Evolutionary conservation across 2,329 filamentous ascomycete species (phyloP), one percentile per base, ranked within the genome.

Genomic region (Lasiodiplodia gonubiensis): DNA sequence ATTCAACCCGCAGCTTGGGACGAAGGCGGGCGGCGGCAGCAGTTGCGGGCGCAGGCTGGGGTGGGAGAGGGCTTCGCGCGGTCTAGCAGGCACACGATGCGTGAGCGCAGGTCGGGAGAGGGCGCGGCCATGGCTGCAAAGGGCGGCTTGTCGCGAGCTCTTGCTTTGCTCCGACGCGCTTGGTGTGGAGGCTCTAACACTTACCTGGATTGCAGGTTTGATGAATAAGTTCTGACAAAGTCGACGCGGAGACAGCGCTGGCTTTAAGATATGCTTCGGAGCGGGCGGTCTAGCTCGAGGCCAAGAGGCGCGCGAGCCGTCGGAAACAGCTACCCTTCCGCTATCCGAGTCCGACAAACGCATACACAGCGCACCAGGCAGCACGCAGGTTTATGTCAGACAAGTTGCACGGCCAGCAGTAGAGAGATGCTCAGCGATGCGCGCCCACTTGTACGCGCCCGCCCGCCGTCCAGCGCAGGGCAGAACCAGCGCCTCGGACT

Each of bases 1-100:
- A 67, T 67, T 67, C 64, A 67, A 59, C 49, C 64, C 33, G 35
- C 54, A 35, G 54, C 64, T 23, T 51, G 48, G 46, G 64, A 59
- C 23, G 39, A 27, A 25, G 16, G 52, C 30, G 23, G 53, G 60
- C 42, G 59, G 57, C 25, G 37, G 57, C 4, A n/a, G 27, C 27
- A 39, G 27, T 37, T 53, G 37, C 12, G 14, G 11, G 10, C 51
- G 37, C 48, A 23, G 49, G 63, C 39, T 21, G 23, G 33, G 11
- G 63, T 37, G 55, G 33, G 63, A 18, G 25, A 52, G 23, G 46
- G 33, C 25, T 5, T 35, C 30, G 63, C 63, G 35, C 37, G 35
- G 21, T 49, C 52, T 57, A 52, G 39, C 25, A 27, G 25, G 42
- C 8, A 48, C 46, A 35, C 37, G 27, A 27, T 11, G 37, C 51